Evolutionary conservation across 257 asterid species (phyloP).

Genomic region (Dorcoceras hygrometricum): DNA sequence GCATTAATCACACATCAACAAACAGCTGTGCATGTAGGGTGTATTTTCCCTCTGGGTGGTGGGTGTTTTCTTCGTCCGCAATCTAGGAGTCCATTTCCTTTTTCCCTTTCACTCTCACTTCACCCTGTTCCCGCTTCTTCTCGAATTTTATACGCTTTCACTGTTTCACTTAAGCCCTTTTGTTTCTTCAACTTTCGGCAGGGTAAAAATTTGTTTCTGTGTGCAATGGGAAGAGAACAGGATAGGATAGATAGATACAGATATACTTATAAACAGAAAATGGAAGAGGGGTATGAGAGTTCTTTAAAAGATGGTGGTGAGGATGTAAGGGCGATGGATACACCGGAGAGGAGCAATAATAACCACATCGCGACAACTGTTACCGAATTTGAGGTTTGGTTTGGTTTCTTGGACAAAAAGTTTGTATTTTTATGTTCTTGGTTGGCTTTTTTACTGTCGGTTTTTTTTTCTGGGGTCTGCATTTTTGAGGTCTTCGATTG

Average conservation of each 20-base stretch:
- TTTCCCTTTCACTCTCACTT: neutral
- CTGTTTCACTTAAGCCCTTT: conserved; percentile 28
- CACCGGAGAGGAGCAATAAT: conserved; percentile 66
- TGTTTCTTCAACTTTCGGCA: conserved; percentile 29
- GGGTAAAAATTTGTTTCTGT: conserved; percentile 28
- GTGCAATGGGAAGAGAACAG: neutral
- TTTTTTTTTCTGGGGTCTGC: neutral
- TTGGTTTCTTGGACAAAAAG: conserved; percentile 8
- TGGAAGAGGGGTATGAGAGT: conserved; percentile 23
- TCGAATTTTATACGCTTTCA: conserved; percentile 36
- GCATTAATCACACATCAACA: neutral
- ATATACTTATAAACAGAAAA: conserved; percentile 17
- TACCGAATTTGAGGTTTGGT: conserved; percentile 66
- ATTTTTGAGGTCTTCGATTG: conserved; percentile 11
- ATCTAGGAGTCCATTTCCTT: conserved; percentile 24
- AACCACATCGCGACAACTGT: conserved; percentile 52
- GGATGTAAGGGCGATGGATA: conserved; percentile 58
- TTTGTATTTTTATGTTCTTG: conserved; percentile 5
- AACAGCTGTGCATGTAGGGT: conserved; percentile 12
- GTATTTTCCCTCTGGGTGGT: conserved; percentile 4
- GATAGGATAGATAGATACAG: conserved; percentile 3
- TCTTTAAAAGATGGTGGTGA: conserved; percentile 5
- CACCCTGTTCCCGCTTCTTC: conserved; percentile 57
- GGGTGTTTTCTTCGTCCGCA: conserved; percentile 34
- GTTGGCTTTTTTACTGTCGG: neutral